Evolutionary conservation across 768 basidiomycete species (phyloP).

Genomic region (Neoboletus subvelutipes): DNA sequence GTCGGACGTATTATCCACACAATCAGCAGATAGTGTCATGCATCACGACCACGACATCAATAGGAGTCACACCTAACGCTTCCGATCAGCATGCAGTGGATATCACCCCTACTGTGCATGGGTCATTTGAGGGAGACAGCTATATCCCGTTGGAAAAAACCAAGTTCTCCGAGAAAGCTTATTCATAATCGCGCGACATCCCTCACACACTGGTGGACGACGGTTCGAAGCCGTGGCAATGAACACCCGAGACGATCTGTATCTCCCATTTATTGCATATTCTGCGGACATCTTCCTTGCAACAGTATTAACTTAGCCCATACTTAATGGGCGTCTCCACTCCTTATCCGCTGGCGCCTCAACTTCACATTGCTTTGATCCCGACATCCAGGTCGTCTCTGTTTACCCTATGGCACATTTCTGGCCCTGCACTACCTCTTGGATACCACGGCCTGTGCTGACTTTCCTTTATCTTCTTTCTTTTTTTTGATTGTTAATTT

Average conservation of each 20-base stretch:
- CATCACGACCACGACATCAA: conserved; percentile 72
- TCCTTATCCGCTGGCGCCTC: conserved; percentile 11
- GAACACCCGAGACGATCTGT: conserved; percentile 16
- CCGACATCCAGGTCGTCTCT: conserved; percentile 13
- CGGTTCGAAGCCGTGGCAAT: not conserved
- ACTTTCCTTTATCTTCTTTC: too few relatives aligned
- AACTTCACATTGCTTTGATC: conserved; percentile 6
- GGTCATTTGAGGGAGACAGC: conserved; percentile 42
- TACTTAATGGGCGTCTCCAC: conserved; percentile 17
- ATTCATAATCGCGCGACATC: conserved; percentile 38
- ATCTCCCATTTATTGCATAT: conserved; percentile 26
- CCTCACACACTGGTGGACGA: conserved; percentile 1
- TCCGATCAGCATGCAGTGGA: conserved; percentile 44
- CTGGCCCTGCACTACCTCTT: conserved; percentile 18
- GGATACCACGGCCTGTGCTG: conserved; percentile 23
- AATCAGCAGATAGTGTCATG: too few relatives aligned
- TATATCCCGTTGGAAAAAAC: conserved; percentile 40
- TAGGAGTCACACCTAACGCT: conserved; percentile 64
- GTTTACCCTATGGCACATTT: conserved; percentile 11
- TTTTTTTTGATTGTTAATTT: conserved; percentile 4
- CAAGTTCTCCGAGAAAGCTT: conserved; percentile 47
- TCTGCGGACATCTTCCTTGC: conserved; percentile 17
- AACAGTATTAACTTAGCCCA: conserved; percentile 21
- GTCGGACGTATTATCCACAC: conserved; percentile 89
- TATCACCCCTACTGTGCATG: conserved; percentile 41